phyloP scores from a whole-genome alignment of 208 protist genomes.

The Leishmania gerbilli region DNA sequence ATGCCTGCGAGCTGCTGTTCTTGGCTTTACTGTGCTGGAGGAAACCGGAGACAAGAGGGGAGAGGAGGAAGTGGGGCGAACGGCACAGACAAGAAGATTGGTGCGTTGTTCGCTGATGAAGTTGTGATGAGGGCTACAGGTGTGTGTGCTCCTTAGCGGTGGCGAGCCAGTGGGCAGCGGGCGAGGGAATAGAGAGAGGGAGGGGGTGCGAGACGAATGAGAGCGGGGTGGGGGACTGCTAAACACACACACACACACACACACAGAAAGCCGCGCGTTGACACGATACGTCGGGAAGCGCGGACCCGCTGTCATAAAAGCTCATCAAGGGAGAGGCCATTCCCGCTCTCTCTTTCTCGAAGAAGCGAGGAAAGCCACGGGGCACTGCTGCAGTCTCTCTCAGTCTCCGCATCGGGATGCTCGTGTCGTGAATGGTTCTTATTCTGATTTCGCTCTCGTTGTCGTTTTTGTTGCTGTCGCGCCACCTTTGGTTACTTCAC shows the following conservation, averaged over 20 bases:
- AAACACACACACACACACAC: neutral
- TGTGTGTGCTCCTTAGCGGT: slow-evolving; percentile 1
- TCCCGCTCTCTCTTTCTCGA: neutral
- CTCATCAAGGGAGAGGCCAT: neutral
- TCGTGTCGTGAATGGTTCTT: neutral
- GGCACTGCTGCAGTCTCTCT: neutral
- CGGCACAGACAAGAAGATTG: neutral
- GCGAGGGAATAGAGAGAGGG: neutral
- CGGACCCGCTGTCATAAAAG: neutral
- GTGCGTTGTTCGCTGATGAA: neutral
- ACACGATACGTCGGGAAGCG: neutral
- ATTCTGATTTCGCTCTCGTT: neutral
- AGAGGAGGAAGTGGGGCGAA: neutral
- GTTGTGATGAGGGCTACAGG: neutral
- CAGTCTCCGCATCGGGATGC: neutral
- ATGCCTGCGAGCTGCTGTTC: neutral
- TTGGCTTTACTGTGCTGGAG: neutral
- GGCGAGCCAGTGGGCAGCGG: neutral
- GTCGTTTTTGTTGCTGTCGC: too few species aligned
- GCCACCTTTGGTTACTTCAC: neutral
- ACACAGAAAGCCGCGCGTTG: neutral
- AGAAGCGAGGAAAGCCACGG: neutral
- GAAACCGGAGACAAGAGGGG: neutral
- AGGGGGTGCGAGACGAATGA: neutral
- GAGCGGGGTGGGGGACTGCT: too few species aligned